Conservation (phyloP, 2,329 filamentous ascomycete genomes). For the Alternaria gansuensis region DNA sequence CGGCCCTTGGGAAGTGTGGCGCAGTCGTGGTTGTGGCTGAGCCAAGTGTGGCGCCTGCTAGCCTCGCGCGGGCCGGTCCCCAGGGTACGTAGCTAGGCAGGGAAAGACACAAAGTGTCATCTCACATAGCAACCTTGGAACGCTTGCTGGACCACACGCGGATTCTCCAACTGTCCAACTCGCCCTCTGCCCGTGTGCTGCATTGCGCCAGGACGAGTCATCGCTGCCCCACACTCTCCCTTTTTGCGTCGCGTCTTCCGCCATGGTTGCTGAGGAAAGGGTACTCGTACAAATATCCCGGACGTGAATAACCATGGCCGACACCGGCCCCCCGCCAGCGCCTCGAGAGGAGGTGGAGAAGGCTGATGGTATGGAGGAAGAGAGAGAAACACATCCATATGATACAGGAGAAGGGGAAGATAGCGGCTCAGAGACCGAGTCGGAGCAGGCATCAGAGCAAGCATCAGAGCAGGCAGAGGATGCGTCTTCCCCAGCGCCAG, state of each 20-base stretch:
- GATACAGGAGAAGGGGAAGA: conserved; percentile 13
- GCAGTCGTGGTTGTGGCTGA: not conserved
- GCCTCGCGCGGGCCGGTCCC: conserved; percentile 18
- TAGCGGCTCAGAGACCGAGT: conserved; percentile 26
- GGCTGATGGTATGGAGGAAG: not conserved
- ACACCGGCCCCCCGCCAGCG: conserved; percentile 35
- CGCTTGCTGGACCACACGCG: not conserved
- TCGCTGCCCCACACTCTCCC: conserved; percentile 14
- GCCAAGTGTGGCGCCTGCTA: conserved; percentile 5
- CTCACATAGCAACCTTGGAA: conserved; percentile 13
- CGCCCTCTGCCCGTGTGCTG: conserved; percentile 7
- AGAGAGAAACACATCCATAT: not conserved
- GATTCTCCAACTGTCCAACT: not conserved
- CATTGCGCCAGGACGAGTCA: conserved; percentile 15
- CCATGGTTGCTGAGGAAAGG: conserved; percentile 37
- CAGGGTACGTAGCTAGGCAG: conserved; percentile 34
- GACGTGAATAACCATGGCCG: conserved; percentile 47
- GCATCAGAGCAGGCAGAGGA: conserved; percentile 19
- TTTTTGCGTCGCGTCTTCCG: conserved; percentile 26
- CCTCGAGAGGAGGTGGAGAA: conserved; percentile 20
- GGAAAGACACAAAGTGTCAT: conserved; percentile 39
- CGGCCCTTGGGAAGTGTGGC: conserved; percentile 2
- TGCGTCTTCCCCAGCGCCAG: conserved; percentile 24
- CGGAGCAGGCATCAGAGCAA: conserved; percentile 33
- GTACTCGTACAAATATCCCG: conserved; percentile 29